Percentiles rank a stretch among this genome's conserved stretches.
phyloP scores from a whole-genome alignment of 2,329 filamentous ascomycete species.

The Cercospora janseana region DNA sequence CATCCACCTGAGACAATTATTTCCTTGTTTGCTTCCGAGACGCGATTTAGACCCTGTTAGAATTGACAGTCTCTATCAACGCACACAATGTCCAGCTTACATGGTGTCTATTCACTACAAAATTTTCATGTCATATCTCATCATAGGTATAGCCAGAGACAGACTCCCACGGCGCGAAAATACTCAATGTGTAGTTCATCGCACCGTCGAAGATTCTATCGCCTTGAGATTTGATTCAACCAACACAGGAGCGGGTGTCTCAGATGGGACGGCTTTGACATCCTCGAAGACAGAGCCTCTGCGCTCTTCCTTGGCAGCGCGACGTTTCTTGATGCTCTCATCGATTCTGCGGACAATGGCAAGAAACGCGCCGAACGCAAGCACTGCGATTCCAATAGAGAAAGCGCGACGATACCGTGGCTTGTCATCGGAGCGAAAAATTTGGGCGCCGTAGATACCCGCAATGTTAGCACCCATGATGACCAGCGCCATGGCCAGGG shows the following conservation, averaged over 20 bases:
- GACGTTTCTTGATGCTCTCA: constrained; percentile 35
- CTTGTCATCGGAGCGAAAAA: constrained; percentile 55
- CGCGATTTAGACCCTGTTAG: too few relatives aligned
- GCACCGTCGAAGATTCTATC: background rate
- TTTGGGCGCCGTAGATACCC: constrained; percentile 60
- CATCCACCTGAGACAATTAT: too few relatives aligned
- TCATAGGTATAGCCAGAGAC: background rate
- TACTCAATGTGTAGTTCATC: background rate
- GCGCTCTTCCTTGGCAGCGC: constrained; percentile 4
- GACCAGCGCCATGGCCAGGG: constrained; percentile 59
- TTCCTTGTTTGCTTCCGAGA: too few relatives aligned
- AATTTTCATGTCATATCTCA: background rate
- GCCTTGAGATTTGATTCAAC: constrained; percentile 2
- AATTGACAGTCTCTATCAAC: too few relatives aligned
- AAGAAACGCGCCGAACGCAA: constrained; percentile 46
- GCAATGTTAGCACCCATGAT: constrained; percentile 63
- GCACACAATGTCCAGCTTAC: too few relatives aligned
- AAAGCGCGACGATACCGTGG: constrained; percentile 55
- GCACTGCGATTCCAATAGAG: constrained; percentile 46
- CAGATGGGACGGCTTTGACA: constrained; percentile 12
- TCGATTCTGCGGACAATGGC: constrained; percentile 48
- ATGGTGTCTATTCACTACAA: too few relatives aligned
- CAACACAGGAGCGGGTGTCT: constrained; percentile 14
- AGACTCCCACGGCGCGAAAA: background rate
- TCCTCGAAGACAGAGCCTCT: constrained; percentile 13